Percentiles rank a stretch among this genome's conserved stretches.
These are phyloP conservation scores for Venturiaceae sp. DNA, from an alignment of 2,329 filamentous ascomycete species.

Conservation along the genomic window DNA sequence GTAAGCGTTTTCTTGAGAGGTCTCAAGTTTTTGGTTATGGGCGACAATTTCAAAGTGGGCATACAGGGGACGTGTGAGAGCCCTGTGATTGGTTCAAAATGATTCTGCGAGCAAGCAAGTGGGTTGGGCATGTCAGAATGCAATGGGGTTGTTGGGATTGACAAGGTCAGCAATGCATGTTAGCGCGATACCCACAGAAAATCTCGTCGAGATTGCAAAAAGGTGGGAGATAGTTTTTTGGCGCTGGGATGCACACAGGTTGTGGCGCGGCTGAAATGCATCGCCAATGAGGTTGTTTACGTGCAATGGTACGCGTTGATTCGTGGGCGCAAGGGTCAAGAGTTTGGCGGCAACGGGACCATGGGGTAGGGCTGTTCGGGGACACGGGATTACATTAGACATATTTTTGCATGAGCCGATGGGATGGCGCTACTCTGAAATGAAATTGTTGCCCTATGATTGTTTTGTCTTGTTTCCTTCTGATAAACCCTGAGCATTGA, in stretches of 20 bases:
- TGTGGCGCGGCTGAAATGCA: not conserved
- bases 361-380: not conserved
- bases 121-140: too few species aligned
- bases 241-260: too few species aligned
- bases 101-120: too few species aligned
- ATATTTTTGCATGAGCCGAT: not conserved
- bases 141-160: not conserved
- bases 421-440: not conserved
- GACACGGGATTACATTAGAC: too few species aligned
- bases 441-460: not conserved
- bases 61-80: too few species aligned
- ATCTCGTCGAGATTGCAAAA: not conserved
- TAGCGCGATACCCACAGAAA: not conserved
- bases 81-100: too few species aligned
- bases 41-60: too few species aligned
- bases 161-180: not conserved
- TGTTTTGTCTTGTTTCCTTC: not conserved
- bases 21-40: too few species aligned
- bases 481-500: not conserved
- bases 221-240: not conserved
- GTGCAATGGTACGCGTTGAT: not conserved
- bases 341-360: not conserved
- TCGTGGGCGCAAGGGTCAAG: not conserved
- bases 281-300: not conserved
- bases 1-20: too few species aligned